A percentile compares a stretch with the other conserved stretches of the same genome.
Evolutionary conservation across 176 grass and related monocot species (phyloP).

Genomic region (Dactylis glomerata): DNA sequence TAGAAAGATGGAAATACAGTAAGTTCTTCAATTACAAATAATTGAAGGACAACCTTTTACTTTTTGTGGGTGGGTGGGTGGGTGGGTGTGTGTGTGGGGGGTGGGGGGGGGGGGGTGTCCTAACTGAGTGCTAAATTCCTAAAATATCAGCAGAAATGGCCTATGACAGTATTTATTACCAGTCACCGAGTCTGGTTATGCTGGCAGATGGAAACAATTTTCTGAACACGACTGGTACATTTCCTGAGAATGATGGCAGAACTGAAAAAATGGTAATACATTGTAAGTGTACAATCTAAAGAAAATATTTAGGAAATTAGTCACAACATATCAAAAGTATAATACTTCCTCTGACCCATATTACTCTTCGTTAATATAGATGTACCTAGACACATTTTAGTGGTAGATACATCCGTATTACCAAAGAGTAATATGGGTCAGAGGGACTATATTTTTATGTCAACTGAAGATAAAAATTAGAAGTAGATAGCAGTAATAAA

Average conservation of each 20-base stretch:
- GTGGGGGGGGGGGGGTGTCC: too few relatives aligned
- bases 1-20: background rate
- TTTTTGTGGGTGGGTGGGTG: too few relatives aligned
- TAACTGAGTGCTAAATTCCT: too few relatives aligned
- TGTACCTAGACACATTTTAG: too few relatives aligned
- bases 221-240: conserved; percentile 77
- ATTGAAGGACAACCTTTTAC: too few relatives aligned
- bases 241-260: conserved; percentile 93
- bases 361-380: too few relatives aligned
- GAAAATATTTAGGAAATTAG: background rate
- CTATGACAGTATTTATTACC: conserved; percentile 48
- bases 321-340: conserved; percentile 7
- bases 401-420: too few relatives aligned
- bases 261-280: conserved; percentile 57
- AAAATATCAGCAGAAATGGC: conserved; percentile 14
- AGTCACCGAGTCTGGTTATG: conserved; percentile 92
- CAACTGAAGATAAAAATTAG: conserved; percentile 3
- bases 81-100: too few relatives aligned
- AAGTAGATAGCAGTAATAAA: background rate
- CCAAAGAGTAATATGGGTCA: too few relatives aligned
- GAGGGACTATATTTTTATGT: conserved; percentile 20
- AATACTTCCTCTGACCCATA: too few relatives aligned
- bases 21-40: background rate
- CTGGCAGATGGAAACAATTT: conserved; percentile 83
- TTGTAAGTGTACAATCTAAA: conserved; percentile 30